Evolutionary conservation across 345 rosid genomes (phyloP).

Genomic region (Turritis glabra): DNA sequence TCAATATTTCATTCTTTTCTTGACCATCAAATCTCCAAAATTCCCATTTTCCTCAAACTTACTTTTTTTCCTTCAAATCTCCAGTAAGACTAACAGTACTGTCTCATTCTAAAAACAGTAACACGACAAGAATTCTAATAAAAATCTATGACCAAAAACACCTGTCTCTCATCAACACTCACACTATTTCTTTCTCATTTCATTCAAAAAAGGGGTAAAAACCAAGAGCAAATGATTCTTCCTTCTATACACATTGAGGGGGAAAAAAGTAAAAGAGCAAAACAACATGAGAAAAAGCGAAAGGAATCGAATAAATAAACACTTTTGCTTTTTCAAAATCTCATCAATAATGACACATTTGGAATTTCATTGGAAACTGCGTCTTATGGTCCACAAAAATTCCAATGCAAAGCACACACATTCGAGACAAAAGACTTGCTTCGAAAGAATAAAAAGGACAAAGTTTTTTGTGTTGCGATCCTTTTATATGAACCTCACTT

Average conservation of each 20-base stretch:
- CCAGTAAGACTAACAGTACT: neutral
- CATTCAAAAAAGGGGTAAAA: neutral
- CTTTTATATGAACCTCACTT: constrained; percentile 41
- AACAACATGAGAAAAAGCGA: constrained; percentile 14
- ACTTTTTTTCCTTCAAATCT: neutral
- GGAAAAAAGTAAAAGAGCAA: constrained; percentile 28
- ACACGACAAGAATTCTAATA: neutral
- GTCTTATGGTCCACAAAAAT: constrained; percentile 41
- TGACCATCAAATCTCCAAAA: neutral
- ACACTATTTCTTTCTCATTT: neutral
- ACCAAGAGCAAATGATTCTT: constrained; percentile 18
- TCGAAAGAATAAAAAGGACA: constrained; percentile 39
- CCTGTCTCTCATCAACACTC: constrained; percentile 14
- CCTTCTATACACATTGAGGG: constrained; percentile 26
- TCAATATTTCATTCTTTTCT: neutral
- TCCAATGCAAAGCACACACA: constrained; percentile 63
- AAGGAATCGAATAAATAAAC: constrained; percentile 21
- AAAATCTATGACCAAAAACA: constrained; percentile 27
- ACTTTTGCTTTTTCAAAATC: constrained; percentile 23
- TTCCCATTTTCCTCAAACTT: neutral
- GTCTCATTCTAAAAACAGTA: neutral
- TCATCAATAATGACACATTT: constrained; percentile 37
- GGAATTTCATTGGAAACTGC: constrained; percentile 31
- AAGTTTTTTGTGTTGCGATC: constrained; percentile 37
- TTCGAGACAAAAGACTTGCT: constrained; percentile 32